Evolutionary conservation across 2,329 filamentous ascomycete genomes (phyloP), one percentile per base, ranked within the genome.

Genomic region (Venturia pyrina): DNA sequence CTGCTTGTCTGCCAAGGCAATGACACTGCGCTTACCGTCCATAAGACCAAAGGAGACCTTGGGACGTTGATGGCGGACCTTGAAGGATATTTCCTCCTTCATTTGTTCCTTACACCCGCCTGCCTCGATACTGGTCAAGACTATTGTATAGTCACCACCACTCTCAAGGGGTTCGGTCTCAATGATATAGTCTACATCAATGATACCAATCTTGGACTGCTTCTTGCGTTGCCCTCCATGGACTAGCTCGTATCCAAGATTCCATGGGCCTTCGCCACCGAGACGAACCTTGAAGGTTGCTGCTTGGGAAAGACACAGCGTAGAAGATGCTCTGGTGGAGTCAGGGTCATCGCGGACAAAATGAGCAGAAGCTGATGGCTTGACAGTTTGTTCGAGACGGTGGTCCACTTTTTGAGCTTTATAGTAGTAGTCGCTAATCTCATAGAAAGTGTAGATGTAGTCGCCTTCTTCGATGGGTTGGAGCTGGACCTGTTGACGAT

Each of bases 131-230:
- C 89, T 93, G 64, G 89, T 91, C 67, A 99, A 81, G 60, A 92
- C 88, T 67, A 99, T 79, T 13, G 89, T 90, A 75, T 98, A 97
- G 72, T 97, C 92, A 65, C 95, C 95, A 67, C 95, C 95, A 73
- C 89, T 88, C 7, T 82, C 81, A 53, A 99, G 80, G 21, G 84
- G 81, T 2, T 88, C 84, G 0, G 93, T 97, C 69, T 85, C 85
- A 73, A 99, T 92, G 46, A 82, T 88, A 73, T 88, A 87, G 28
- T 81, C 77, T 62, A 85, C 80, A 1, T 79, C 80, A 32, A 86
- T 80, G 65, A 96, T 89, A 66, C 84, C 81, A 0, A 84, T 80
- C 34, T 86, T 81, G 65, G 83, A 84, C 70, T 89, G 83, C 63
- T 89, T 88, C 68, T 85, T 87, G 64, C 93, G 86, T 77, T 90